Conservation (phyloP, 1,284 basidiomycete species). For the Apiotrichum akiyoshidainum region DNA sequence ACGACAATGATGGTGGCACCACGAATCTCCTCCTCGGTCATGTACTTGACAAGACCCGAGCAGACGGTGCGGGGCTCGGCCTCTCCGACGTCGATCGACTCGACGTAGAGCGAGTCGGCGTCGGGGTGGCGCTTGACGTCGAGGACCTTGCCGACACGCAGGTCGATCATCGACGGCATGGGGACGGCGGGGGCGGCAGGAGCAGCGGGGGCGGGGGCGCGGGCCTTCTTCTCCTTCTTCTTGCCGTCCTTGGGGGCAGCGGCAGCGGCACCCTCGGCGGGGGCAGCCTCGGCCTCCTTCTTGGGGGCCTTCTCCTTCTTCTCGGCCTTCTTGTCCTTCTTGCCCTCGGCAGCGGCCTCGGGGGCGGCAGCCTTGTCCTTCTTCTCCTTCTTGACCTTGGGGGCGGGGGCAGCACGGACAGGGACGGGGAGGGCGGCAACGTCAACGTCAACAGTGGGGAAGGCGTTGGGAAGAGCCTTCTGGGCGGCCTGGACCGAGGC, state of each 20-base stretch:
- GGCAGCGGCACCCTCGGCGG: conserved; percentile 25
- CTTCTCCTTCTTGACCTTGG: conserved; percentile 69
- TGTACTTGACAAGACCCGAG: conserved; percentile 89
- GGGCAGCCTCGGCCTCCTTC: conserved; percentile 30
- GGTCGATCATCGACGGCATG: conserved; percentile 87
- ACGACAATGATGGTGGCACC: conserved; percentile 81
- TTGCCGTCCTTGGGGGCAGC: conserved; percentile 54
- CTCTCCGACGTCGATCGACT: conserved; percentile 89
- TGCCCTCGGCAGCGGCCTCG: conserved; percentile 22
- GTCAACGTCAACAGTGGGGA: conserved; percentile 66
- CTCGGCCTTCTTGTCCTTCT: conserved; percentile 3
- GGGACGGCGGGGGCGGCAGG: conserved; percentile 68
- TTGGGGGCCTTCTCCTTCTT: conserved; percentile 34
- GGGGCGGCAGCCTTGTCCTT: conserved; percentile 53
- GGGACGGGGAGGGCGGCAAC: conserved; percentile 68
- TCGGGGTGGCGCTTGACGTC: conserved; percentile 93
- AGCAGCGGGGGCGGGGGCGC: conserved; percentile 37
- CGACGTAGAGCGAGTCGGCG: conserved; percentile 86
- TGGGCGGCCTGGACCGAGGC: conserved; percentile 54
- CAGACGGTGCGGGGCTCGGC: conserved; percentile 89
- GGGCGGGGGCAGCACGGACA: conserved; percentile 65
- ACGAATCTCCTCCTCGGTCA: conserved; percentile 88
- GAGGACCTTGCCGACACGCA: conserved; percentile 84
- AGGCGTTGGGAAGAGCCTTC: conserved; percentile 50
- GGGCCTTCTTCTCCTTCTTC: conserved; percentile 55